phyloP scores from a whole-genome alignment of 495 filamentous ascomycete species.

The Lentithecium fluviatile region DNA sequence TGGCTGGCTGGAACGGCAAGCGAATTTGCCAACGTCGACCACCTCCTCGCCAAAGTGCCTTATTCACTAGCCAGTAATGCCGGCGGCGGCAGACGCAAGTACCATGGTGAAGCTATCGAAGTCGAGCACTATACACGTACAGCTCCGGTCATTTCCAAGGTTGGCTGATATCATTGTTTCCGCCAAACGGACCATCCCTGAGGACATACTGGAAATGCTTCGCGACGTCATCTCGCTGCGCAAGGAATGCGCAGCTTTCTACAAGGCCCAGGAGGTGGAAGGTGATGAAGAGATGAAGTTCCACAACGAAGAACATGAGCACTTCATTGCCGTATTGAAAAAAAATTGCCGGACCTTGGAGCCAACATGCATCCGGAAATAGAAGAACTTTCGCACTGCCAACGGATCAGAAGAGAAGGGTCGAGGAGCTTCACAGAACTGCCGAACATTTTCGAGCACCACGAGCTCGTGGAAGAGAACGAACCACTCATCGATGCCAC shows the following conservation, averaged over 20 bases:
- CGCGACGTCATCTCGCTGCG: conserved; percentile 1
- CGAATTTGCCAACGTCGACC: neutral
- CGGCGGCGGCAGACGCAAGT: too few species aligned
- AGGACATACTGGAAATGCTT: neutral
- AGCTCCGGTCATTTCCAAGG: neutral
- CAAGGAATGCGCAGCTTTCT: neutral
- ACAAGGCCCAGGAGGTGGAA: neutral
- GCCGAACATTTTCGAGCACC: too few species aligned
- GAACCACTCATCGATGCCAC: too few species aligned
- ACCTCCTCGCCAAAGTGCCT: neutral
- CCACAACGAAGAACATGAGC: conserved; percentile 1
- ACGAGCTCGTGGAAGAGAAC: too few species aligned
- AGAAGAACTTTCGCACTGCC: neutral
- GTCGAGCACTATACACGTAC: neutral
- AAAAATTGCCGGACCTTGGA: neutral
- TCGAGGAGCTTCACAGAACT: too few species aligned
- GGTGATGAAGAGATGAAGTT: neutral
- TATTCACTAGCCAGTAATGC: neutral
- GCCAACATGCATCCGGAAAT: neutral
- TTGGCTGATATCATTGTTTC: neutral
- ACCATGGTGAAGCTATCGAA: neutral
- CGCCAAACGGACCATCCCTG: neutral
- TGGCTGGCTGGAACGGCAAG: conserved; percentile 1
- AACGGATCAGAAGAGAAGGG: neutral
- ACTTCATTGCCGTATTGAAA: conserved; percentile 6